phyloP scores from a whole-genome alignment of 345 rosid species.

The Ricinus communis region DNA sequence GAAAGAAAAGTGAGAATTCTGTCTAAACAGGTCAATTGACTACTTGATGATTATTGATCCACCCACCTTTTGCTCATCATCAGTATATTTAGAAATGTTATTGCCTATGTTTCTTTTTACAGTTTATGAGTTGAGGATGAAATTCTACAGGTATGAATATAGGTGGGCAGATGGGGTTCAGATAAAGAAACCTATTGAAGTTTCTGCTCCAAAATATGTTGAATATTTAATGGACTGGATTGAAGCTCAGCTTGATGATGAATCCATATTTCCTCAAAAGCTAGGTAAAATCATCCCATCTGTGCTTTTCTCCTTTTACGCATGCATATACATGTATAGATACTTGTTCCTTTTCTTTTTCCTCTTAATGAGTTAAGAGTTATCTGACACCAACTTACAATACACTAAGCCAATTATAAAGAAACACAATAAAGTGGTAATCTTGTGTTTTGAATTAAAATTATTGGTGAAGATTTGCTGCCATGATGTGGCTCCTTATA shows the following conservation, averaged over 20 bases:
- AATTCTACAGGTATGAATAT: conserved; percentile 75
- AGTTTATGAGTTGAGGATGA: conserved; percentile 20
- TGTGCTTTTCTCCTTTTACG: background rate
- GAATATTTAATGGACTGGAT: conserved; percentile 99
- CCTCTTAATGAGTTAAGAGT: background rate
- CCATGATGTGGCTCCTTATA: too few species aligned
- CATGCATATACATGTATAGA: background rate
- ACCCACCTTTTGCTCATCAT: conserved; percentile 2
- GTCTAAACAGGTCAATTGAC: background rate
- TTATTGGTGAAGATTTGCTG: too few species aligned
- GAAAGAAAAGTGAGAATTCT: background rate
- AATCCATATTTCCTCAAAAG: conserved; percentile 93
- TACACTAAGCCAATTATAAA: too few species aligned
- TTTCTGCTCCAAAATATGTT: conserved; percentile 98
- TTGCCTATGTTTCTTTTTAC: background rate
- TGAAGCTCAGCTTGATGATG: conserved; percentile 93
- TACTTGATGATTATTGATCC: conserved; percentile 2
- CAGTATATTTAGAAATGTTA: too few species aligned
- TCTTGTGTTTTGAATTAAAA: too few species aligned
- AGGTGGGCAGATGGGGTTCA: conserved; percentile 99
- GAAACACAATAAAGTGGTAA: too few species aligned
- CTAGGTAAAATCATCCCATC: conserved; percentile 57
- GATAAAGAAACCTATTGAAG: conserved; percentile 97
- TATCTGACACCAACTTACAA: too few species aligned
- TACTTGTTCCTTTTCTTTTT: background rate